These are phyloP conservation scores for Paraphoma sp. DNA, from an alignment of 2,329 filamentous ascomycete genomes.

Conservation along the genomic window DNA sequence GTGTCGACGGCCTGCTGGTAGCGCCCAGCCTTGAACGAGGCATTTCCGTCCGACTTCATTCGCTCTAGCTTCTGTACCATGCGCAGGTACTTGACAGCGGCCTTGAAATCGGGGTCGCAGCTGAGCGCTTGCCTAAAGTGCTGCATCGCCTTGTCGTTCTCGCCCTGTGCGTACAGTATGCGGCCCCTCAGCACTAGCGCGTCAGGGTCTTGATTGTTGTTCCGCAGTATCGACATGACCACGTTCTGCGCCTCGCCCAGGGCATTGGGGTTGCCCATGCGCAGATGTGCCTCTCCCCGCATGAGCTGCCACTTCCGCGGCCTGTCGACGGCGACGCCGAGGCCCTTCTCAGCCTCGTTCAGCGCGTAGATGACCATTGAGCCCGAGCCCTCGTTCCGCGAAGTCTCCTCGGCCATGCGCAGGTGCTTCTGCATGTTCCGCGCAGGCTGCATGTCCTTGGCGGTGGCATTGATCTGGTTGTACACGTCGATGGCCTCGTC, in stretches of 20 bases:
- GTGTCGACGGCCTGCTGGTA: conserved; percentile 83
- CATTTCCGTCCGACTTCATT: conserved; percentile 93
- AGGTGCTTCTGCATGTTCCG: conserved; percentile 86
- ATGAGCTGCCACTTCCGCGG: conserved; percentile 94
- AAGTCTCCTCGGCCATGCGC: conserved; percentile 76
- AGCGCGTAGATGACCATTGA: conserved; percentile 93
- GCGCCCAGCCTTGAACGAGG: conserved; percentile 83
- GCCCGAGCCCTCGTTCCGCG: conserved; percentile 76
- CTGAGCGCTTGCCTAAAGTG: conserved; percentile 89
- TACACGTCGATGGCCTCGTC: conserved; percentile 87
- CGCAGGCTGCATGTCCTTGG: conserved; percentile 84
- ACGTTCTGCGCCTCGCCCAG: conserved; percentile 92
- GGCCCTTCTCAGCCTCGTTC: conserved; percentile 83
- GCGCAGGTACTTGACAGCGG: conserved; percentile 85
- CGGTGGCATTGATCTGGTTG: conserved; percentile 78
- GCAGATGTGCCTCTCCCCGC: conserved; percentile 88
- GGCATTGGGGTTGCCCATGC: conserved; percentile 89
- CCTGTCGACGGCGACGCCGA: conserved; percentile 76
- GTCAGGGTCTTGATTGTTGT: conserved; percentile 91
- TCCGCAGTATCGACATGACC: conserved; percentile 83
- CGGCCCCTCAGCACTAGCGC: conserved; percentile 88
- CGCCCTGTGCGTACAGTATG: conserved; percentile 87
- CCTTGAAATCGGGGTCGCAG: conserved; percentile 90
- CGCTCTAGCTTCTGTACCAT: conserved; percentile 90
- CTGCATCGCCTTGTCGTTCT: conserved; percentile 92